Conservation (phyloP, 2,329 filamentous ascomycete species). For the Fusarium denticulatum region DNA sequence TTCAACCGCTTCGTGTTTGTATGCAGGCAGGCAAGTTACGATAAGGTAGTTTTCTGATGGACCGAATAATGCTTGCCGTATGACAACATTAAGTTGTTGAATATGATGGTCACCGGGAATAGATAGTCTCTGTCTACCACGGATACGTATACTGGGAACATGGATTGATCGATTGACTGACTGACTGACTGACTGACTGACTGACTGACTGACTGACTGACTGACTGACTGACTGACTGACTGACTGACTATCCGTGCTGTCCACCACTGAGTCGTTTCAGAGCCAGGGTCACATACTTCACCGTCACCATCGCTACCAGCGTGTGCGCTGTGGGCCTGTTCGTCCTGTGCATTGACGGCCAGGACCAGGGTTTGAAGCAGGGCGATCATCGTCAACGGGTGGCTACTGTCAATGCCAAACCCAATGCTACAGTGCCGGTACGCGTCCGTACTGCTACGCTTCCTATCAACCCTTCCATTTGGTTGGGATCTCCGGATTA, state of each 20-base stretch:
- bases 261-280: slow-evolving; percentile 21
- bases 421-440: neutral
- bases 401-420: slow-evolving; percentile 26
- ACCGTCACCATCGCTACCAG: slow-evolving; percentile 39
- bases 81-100: neutral
- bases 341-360: slow-evolving; percentile 26
- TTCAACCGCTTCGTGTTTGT: neutral
- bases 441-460: slow-evolving; percentile 12
- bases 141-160: neutral
- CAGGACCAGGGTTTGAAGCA: slow-evolving; percentile 37
- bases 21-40: neutral
- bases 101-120: neutral
- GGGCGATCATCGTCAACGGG: slow-evolving; percentile 46
- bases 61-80: neutral
- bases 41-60: neutral
- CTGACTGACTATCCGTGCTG: neutral
- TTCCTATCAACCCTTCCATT: neutral
- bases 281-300: slow-evolving; percentile 32
- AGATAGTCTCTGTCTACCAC: neutral
- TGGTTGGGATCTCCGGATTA: slow-evolving; percentile 37
- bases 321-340: slow-evolving; percentile 24
- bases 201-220: neutral
- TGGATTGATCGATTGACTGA: neutral
- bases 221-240: neutral
- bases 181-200: too few species aligned